Evolutionary conservation across 2,329 filamentous ascomycete genomes (phyloP).

Genomic region (Claviceps pusilla): DNA sequence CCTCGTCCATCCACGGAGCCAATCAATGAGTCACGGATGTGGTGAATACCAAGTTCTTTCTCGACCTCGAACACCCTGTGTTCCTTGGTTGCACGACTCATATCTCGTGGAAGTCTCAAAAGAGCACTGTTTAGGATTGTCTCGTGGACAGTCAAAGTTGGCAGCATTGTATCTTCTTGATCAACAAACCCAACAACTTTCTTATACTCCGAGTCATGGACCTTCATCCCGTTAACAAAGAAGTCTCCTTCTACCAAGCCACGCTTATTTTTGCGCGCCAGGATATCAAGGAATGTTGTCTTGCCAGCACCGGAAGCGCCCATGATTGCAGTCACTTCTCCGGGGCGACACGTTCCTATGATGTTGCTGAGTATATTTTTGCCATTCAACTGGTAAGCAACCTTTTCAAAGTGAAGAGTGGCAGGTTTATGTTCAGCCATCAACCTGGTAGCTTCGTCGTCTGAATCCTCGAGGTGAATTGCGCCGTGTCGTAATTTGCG

Average conservation of each 20-base stretch:
- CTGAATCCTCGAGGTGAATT: conserved; percentile 75
- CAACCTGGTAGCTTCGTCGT: conserved; percentile 73
- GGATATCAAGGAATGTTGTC: conserved; percentile 89
- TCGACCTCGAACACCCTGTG: conserved; percentile 86
- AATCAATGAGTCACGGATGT: conserved; percentile 88
- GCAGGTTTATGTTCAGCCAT: conserved; percentile 87
- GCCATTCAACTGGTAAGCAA: conserved; percentile 74
- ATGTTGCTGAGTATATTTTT: conserved; percentile 72
- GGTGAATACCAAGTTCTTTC: conserved; percentile 83
- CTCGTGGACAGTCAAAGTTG: conserved; percentile 92
- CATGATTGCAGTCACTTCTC: conserved; percentile 97
- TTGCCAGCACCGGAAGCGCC: conserved; percentile 94
- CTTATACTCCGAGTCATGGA: conserved; percentile 71
- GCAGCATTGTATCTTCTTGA: conserved; percentile 92
- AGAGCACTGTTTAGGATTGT: conserved; percentile 91
- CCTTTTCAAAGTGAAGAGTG: conserved; percentile 72
- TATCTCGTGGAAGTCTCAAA: conserved; percentile 78
- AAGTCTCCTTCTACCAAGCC: conserved; percentile 67
- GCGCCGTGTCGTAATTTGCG: conserved; percentile 55
- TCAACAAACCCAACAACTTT: conserved; percentile 93
- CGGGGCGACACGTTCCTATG: conserved; percentile 75
- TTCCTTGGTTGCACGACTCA: conserved; percentile 77
- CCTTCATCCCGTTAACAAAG: conserved; percentile 84
- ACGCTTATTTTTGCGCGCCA: conserved; percentile 93
- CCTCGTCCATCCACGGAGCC: conserved; percentile 90